phyloP scores from a whole-genome alignment of 176 grass and related monocot species.

The Oryza meridionalis region DNA sequence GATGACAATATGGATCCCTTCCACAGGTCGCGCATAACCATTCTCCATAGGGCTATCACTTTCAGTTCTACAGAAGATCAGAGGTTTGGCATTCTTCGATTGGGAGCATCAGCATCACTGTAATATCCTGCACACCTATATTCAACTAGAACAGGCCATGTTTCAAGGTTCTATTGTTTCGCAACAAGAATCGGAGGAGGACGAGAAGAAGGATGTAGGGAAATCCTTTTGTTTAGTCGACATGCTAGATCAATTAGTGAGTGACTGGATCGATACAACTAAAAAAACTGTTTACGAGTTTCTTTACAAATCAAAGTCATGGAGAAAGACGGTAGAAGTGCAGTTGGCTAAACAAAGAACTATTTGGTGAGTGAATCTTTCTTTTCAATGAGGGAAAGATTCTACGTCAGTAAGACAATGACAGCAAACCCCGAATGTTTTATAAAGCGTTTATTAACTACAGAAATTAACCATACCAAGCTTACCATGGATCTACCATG shows the following conservation, averaged over 20 bases:
- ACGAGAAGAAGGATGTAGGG: no score
- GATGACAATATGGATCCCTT: slow-evolving; percentile 85
- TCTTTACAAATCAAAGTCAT: no score
- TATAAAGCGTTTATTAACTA: background rate
- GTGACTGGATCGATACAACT: no score
- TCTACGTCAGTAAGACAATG: no score
- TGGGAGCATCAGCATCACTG: slow-evolving; percentile 78
- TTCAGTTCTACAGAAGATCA: slow-evolving; percentile 92
- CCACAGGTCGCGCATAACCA: slow-evolving; percentile 93
- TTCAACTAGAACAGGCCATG: background rate
- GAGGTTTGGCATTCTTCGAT: slow-evolving; percentile 76
- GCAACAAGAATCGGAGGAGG: background rate
- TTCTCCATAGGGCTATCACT: slow-evolving; percentile 98
- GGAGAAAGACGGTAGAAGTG: no score
- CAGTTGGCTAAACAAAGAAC: no score
- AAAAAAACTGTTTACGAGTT: no score
- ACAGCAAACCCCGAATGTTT: background rate
- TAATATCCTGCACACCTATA: slow-evolving; percentile 91
- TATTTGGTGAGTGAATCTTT: no score
- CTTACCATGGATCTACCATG: slow-evolving; percentile 69
- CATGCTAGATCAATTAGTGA: no score
- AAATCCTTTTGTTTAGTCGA: no score
- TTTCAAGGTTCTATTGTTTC: no score
- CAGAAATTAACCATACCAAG: background rate
- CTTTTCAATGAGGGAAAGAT: no score